Percentiles rank a stretch among this genome's conserved stretches.
Conservation (phyloP, 345 rosid species). For the Gossypium anomalum region DNA sequence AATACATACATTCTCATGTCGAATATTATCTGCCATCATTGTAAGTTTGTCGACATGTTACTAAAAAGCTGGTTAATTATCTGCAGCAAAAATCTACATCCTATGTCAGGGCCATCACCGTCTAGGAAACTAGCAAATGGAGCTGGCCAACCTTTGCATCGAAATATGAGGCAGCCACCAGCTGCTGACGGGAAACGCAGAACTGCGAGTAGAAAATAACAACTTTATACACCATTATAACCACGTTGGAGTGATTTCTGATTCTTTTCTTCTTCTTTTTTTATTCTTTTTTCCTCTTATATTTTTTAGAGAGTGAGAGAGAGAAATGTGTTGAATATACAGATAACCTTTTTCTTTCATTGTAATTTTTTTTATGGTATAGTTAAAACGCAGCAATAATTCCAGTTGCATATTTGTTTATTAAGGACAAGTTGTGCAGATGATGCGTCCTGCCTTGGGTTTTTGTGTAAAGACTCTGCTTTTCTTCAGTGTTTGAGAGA, state of each 20-base stretch:
- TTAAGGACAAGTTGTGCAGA: constrained; percentile 2
- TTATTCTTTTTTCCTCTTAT: constrained; percentile 13
- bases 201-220: constrained; percentile 54
- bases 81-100: constrained; percentile 47
- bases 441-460: constrained; percentile 21
- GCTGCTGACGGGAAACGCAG: constrained; percentile 62
- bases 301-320: constrained; percentile 17
- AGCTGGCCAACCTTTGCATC: constrained; percentile 32
- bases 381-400: constrained; percentile 42
- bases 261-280: background rate
- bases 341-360: constrained; percentile 2
- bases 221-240: constrained; percentile 12
- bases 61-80: background rate
- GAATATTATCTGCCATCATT: background rate
- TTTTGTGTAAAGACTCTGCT: background rate
- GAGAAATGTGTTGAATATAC: constrained; percentile 8
- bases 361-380: constrained; percentile 28
- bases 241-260: constrained; percentile 35
- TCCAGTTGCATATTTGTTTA: constrained; percentile 41
- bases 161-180: constrained; percentile 48
- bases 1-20: background rate
- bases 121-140: constrained; percentile 56
- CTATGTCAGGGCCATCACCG: constrained; percentile 56
- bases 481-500: background rate
- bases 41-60: background rate